Conservation (phyloP, 2,329 filamentous ascomycete species). For the Fusarium lateritium region DNA sequence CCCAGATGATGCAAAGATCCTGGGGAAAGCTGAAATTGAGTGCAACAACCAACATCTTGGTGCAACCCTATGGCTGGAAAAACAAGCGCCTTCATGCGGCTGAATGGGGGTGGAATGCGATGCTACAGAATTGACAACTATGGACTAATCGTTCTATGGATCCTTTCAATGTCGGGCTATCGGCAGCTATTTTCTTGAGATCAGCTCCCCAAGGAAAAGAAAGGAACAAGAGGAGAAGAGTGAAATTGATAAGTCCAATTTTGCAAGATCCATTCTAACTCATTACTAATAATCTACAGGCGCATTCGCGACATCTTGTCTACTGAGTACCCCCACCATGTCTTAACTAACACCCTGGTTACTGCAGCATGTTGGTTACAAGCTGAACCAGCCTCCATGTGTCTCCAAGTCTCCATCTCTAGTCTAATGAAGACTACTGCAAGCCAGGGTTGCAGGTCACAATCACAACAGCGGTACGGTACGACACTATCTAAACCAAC, state of each 20-base stretch:
- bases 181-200: neutral
- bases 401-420: too few species aligned
- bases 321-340: constrained; percentile 7
- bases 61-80: constrained; percentile 1
- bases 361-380: constrained; percentile 5
- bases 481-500: neutral
- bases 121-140: neutral
- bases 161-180: neutral
- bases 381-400: constrained; percentile 3
- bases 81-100: neutral
- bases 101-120: constrained; percentile 4
- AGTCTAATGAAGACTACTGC: neutral
- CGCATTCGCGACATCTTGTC: neutral
- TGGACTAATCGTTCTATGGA: neutral
- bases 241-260: neutral
- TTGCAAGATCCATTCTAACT: neutral
- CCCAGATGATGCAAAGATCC: neutral
- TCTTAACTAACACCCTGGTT: constrained; percentile 1
- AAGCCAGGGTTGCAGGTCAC: constrained; percentile 15
- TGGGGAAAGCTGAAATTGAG: constrained; percentile 4
- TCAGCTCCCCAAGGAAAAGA: neutral
- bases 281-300: neutral
- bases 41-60: neutral
- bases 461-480: neutral
- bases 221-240: neutral